These are phyloP conservation scores for Meripilus lineatus DNA, from an alignment of 1,284 basidiomycete genomes.

Conservation along the genomic window DNA sequence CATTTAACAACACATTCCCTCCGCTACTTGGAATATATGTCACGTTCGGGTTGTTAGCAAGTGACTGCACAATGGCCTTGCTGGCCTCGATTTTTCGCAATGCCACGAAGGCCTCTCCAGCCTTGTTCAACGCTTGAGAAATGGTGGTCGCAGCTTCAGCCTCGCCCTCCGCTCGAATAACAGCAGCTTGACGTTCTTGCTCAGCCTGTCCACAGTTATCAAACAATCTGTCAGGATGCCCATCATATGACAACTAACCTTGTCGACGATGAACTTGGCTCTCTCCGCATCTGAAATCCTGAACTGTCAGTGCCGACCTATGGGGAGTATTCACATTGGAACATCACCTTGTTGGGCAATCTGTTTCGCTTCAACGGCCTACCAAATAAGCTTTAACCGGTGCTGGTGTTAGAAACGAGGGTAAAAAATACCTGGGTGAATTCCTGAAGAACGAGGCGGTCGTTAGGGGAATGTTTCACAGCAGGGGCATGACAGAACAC, in stretches of 20 bases:
- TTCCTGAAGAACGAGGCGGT: slow-evolving; percentile 49
- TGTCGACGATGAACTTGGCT: slow-evolving; percentile 98
- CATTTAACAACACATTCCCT: slow-evolving; percentile 79
- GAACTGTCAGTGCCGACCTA: slow-evolving; percentile 2
- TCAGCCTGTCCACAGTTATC: slow-evolving; percentile 62
- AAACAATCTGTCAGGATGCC: neutral
- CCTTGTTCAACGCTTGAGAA: slow-evolving; percentile 88
- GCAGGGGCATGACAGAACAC: slow-evolving; percentile 13
- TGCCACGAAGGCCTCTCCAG: slow-evolving; percentile 93
- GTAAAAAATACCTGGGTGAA: slow-evolving; percentile 71
- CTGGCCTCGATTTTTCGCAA: slow-evolving; percentile 97
- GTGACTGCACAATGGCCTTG: slow-evolving; percentile 90
- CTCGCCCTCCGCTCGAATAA: slow-evolving; percentile 98
- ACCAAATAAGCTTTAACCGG: too few relatives aligned
- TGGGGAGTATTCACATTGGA: slow-evolving; percentile 1
- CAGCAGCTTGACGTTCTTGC: slow-evolving; percentile 97
- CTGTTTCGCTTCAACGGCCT: slow-evolving; percentile 98
- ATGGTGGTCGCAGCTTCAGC: slow-evolving; percentile 96
- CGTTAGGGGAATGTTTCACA: slow-evolving; percentile 6
- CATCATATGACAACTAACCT: slow-evolving; percentile 42
- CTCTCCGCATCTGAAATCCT: slow-evolving; percentile 80
- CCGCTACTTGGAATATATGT: slow-evolving; percentile 82
- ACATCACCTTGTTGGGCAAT: slow-evolving; percentile 87
- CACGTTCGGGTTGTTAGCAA: slow-evolving; percentile 78
- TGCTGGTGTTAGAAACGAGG: too few relatives aligned